Evolutionary conservation across 2,329 filamentous ascomycete genomes (phyloP), one percentile per base, ranked within the genome.

Genomic region (Alternaria brassicicola): DNA sequence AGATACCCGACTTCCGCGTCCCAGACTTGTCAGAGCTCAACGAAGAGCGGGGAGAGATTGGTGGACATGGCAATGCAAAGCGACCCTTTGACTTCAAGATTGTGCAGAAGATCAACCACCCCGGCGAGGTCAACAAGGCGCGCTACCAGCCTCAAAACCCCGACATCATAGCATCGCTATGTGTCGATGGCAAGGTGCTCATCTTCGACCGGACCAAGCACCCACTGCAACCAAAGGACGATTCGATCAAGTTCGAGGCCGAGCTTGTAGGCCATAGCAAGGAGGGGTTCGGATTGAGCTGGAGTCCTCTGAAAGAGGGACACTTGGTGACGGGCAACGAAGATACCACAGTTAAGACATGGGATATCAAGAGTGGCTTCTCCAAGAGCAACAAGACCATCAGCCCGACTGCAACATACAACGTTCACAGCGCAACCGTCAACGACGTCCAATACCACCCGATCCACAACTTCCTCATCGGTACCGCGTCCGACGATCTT

Each of bases 391-490:
- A 88, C 77, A 90, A 86, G 72, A 85, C 84, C 28, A 82, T 98
- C 50, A 86, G 87, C 69, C 89, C 93, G 12, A 82, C 84, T 5
- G 86, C 89, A 46, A 89, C 86, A 36, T 98, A 95, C 79, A 94
- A 88, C 1, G 91, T 97, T 66, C 96, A 99, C 77, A 88, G 85
- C 19, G 89, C 94, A 25, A 91, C 95, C 52, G 95, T 99, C 74
- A 99, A 99, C 76, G 95, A 99, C 72, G 93, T 99, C 30, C 93
- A 98, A 79, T 92, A 96, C 74, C 94, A 98, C 70, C 93, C 94
- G 8, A 86, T 93, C 41, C 91, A 94, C 63, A 88, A 89, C 68
- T 88, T 96, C 63, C 69, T 75, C 59, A 91, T 99, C 61, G 96
- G 94, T 62, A 94, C 91, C 15, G 95, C 97, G 3, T 98, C 95